A percentile compares a stretch with the other conserved stretches of the same genome.
These are phyloP conservation scores for Cercospora janseana DNA, from an alignment of 2,329 filamentous ascomycete genomes.

Conservation along the genomic window DNA sequence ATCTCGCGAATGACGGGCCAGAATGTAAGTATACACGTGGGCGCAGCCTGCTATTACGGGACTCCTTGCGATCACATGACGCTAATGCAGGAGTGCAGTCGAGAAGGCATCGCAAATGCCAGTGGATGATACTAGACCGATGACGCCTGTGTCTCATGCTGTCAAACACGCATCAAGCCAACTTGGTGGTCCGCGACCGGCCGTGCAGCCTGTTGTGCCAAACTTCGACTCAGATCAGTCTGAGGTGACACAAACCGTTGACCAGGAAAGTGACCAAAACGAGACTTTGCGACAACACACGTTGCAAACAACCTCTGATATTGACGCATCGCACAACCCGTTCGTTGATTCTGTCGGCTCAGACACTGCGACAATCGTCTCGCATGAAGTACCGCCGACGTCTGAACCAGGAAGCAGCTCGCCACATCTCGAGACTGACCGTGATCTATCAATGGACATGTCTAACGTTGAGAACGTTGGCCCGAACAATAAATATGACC, in stretches of 20 bases:
- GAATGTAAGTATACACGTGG: slow-evolving; percentile 19
- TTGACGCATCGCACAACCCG: not conserved
- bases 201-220: slow-evolving; percentile 4
- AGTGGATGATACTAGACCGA: slow-evolving; percentile 23
- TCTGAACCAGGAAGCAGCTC: not conserved
- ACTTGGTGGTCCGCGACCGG: slow-evolving; percentile 4
- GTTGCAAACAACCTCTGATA: not conserved
- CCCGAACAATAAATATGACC: slow-evolving; percentile 22
- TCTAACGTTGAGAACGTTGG: slow-evolving; percentile 2
- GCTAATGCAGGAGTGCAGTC: slow-evolving; percentile 31
- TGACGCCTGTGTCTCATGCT: slow-evolving; percentile 21
- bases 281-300: not conserved
- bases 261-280: not conserved
- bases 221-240: not conserved
- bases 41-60: slow-evolving; percentile 7
- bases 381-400: not conserved
- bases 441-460: not conserved
- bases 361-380: slow-evolving; percentile 5
- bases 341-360: not conserved
- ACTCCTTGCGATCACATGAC: slow-evolving; percentile 24
- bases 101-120: slow-evolving; percentile 26
- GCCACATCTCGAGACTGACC: not conserved
- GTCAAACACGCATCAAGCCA: slow-evolving; percentile 17
- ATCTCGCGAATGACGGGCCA: slow-evolving; percentile 21
- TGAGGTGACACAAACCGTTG: not conserved